Conservation (phyloP, 129 eudicot genomes). For the Helichrysum umbraculigerum region DNA sequence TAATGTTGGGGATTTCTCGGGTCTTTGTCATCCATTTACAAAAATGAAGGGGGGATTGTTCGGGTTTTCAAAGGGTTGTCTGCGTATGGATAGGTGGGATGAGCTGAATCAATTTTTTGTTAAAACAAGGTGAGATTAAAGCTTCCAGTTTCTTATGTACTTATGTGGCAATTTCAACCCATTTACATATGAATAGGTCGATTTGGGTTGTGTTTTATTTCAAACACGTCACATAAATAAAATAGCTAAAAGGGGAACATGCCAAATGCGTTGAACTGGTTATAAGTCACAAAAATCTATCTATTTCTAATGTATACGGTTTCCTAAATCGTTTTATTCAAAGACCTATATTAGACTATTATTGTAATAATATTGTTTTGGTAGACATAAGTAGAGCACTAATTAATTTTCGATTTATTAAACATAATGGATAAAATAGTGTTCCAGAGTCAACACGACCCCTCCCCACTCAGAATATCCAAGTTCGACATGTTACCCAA, state of each 20-base stretch:
- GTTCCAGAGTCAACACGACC: not conserved
- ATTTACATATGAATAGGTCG: not conserved
- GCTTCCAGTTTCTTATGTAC: not conserved
- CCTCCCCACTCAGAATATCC: not conserved
- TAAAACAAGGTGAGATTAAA: conserved; percentile 60
- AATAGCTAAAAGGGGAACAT: not conserved
- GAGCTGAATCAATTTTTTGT: conserved; percentile 68
- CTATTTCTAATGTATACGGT: not conserved
- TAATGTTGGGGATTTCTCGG: conserved; percentile 45
- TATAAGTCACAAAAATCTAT: not conserved
- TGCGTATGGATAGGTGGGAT: conserved; percentile 81
- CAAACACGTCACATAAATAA: not conserved
- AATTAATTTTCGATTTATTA: not conserved
- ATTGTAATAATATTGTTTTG: not conserved
- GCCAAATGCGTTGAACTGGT: not conserved
- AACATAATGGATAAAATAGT: not conserved
- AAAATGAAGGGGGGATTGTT: conserved; percentile 52
- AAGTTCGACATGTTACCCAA: not conserved
- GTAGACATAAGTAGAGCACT: not conserved
- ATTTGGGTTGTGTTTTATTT: not conserved
- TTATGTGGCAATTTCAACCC: not conserved
- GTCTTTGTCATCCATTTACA: conserved; percentile 59
- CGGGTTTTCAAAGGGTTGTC: conserved; percentile 84
- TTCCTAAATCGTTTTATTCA: not conserved
- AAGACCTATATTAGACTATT: not conserved